Evolutionary conservation across 2,329 filamentous ascomycete species (phyloP).

Genomic region (Lecanicillium sp.): DNA sequence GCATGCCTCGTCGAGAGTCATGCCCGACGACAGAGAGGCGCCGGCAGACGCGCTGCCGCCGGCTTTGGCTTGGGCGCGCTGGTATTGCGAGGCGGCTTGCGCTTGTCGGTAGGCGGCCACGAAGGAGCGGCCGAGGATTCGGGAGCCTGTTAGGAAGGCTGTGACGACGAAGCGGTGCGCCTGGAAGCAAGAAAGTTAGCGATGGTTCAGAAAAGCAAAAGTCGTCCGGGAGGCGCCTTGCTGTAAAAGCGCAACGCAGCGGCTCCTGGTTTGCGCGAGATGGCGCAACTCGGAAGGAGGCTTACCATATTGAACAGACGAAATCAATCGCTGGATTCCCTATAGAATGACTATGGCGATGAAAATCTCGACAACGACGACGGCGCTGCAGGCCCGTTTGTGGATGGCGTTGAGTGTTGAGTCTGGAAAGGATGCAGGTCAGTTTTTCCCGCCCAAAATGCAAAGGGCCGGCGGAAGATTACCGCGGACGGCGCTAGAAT

Average conservation of each 20-base stretch:
- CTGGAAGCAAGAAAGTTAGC: constrained; percentile 33
- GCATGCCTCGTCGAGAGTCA: constrained; percentile 94
- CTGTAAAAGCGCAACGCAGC: no score
- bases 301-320: constrained; percentile 9
- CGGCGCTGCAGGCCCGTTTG: no score
- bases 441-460: no score
- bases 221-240: no score
- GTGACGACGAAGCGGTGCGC: constrained; percentile 85
- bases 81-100: constrained; percentile 75
- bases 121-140: constrained; percentile 89
- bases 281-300: neutral
- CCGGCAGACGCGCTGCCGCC: constrained; percentile 47
- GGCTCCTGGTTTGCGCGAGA: neutral
- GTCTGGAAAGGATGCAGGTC: no score
- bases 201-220: constrained; percentile 10
- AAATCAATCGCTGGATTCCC: constrained; percentile 8
- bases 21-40: constrained; percentile 54
- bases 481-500: no score
- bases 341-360: no score
- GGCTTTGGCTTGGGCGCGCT: constrained; percentile 59
- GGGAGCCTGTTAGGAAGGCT: constrained; percentile 81
- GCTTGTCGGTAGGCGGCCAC: constrained; percentile 94
- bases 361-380: no score
- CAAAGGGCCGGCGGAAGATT: no score
- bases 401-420: no score